phyloP scores from a whole-genome alignment of 192 early-diverging fungal genomes.

The Gorgonomyces haynaldii region DNA sequence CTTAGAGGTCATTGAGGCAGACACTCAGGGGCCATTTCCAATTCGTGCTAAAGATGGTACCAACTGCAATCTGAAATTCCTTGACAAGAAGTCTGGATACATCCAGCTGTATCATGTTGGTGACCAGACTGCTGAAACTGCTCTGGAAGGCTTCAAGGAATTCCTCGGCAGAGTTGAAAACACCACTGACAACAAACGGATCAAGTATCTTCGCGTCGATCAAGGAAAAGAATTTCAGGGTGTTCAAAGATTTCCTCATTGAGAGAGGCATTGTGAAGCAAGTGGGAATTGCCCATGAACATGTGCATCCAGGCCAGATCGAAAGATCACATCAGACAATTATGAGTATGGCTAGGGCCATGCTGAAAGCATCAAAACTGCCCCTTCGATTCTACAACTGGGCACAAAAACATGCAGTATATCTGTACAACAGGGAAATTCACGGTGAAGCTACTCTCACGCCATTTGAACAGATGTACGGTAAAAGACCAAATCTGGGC shows the following conservation, averaged over 20 bases:
- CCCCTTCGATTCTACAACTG: background rate
- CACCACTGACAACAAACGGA: background rate
- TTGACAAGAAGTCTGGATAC: too few relatives aligned
- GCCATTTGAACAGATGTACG: constrained; percentile 4
- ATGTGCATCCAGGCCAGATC: background rate
- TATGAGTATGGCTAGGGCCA: background rate
- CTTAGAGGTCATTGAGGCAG: too few relatives aligned
- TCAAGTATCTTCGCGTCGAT: background rate
- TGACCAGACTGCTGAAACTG: too few relatives aligned
- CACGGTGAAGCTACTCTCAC: background rate
- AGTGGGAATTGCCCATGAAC: background rate
- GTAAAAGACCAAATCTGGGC: background rate
- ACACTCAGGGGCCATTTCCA: too few relatives aligned
- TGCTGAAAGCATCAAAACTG: background rate
- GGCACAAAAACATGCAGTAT: background rate
- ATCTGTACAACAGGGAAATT: background rate
- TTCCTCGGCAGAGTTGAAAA: background rate
- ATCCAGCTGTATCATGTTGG: too few relatives aligned
- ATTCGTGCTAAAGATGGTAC: too few relatives aligned
- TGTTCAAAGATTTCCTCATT: background rate
- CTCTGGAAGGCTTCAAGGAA: background rate
- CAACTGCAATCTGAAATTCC: too few relatives aligned
- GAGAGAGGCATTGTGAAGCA: background rate
- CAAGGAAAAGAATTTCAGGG: background rate
- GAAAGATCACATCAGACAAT: background rate